Evolutionary conservation across 805 yeast genomes (phyloP), one percentile per base, ranked within the genome.

Genomic region (Saccharomyces paradoxus): DNA sequence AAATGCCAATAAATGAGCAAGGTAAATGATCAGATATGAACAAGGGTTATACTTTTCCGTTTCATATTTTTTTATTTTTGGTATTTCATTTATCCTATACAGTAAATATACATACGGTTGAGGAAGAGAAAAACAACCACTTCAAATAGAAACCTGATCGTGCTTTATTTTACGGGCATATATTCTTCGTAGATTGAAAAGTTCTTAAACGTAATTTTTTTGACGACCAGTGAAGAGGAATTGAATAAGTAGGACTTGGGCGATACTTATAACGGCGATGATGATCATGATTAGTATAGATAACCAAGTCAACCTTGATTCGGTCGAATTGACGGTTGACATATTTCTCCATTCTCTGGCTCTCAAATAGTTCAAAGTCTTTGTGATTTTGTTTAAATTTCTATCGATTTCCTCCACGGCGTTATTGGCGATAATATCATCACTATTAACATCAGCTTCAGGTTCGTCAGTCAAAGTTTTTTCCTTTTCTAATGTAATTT

Each of bases 331-430:
- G 58, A 89, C 96, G 47, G 96, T 89, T 51, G 92, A 87, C 81
- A 90, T 94, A 74, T 94, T 94, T 77, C 99, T 84, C 81, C 89
- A 87, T 77, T 91, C 96, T 77, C 99, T 87, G 17, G 97, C 90
- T 77, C 90, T 89, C 75, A 92, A 83, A 72, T 94, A 89, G 66
- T 86, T 89, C 72, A 92, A 75, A 72, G 81, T 74, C 66, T 78
- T 80, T 60, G 74, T 77, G 58, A 82, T 78, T 57, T 79, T 82
- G 60, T 78, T 81, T 64, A 82, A 73, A 67, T 81, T 83, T 61
- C 76, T 70, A 63, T 81, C 84, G 61, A 83, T 82, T 67, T 78
- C 81, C 55, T 77, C 78, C 49, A 81, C 76, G 9, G 86, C 78
- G 53, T 71, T 71, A 63, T 79, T 79, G 70, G 83, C 77, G 61